Evolutionary conservation across 192 early-diverging fungal species (phyloP).

Genomic region (Backusella morwellensis): DNA sequence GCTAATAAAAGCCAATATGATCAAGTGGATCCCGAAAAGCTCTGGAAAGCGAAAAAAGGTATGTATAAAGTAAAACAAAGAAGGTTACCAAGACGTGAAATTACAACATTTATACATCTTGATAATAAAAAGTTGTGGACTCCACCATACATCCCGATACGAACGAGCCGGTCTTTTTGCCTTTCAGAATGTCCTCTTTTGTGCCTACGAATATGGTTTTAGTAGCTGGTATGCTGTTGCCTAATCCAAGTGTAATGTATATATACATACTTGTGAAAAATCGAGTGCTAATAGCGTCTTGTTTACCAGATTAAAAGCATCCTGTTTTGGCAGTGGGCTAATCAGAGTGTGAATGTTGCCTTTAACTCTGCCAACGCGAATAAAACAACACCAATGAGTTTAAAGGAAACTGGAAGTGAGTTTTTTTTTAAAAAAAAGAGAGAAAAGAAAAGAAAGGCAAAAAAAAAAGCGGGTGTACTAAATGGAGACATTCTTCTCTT

Average conservation of each 20-base stretch:
- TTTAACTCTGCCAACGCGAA: conserved; percentile 86
- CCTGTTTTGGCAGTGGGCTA: conserved; percentile 80
- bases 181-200: conserved; percentile 84
- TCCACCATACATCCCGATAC: conserved; percentile 82
- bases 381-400: conserved; percentile 74
- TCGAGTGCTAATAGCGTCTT: not conserved
- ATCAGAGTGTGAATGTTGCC: conserved; percentile 82
- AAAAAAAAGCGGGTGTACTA: not conserved
- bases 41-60: conserved; percentile 78
- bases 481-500: not conserved
- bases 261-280: not conserved
- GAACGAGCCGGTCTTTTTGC: conserved; percentile 72
- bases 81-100: not conserved
- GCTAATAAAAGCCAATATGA: conserved; percentile 46
- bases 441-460: too few relatives aligned
- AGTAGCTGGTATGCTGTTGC: conserved; percentile 81
- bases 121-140: conserved; percentile 53
- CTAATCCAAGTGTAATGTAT: conserved; percentile 66
- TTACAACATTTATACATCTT: not conserved
- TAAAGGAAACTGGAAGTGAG: conserved; percentile 69
- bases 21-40: conserved; percentile 41
- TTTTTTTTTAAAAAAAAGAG: not conserved
- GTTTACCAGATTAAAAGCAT: conserved; percentile 45
- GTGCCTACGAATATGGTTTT: conserved; percentile 82
- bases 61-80: not conserved